These are phyloP conservation scores for Suillus subaureus DNA, from an alignment of 768 basidiomycete genomes.

Conservation along the genomic window DNA sequence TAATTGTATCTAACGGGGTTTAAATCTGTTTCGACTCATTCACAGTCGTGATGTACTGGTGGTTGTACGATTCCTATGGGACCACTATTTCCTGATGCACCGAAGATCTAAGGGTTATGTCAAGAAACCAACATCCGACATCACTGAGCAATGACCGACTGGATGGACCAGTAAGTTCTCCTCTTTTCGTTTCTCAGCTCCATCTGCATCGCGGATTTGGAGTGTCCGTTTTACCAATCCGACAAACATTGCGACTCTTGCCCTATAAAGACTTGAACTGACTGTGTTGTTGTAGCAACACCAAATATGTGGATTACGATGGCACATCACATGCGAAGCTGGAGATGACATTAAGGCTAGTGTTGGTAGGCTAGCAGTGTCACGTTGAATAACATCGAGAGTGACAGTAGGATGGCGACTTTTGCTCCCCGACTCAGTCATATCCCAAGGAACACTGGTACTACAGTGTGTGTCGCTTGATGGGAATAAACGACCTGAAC, in stretches of 20 bases:
- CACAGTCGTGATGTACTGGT: neutral
- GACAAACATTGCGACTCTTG: neutral
- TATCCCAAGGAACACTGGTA: neutral
- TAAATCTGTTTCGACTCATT: neutral
- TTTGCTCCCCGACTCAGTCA: neutral
- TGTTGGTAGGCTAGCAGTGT: neutral
- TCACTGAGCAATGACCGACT: neutral
- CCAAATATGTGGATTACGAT: neutral
- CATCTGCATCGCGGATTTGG: neutral
- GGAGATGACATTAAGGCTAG: neutral
- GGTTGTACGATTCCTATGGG: neutral
- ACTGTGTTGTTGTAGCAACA: neutral
- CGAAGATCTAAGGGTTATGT: neutral
- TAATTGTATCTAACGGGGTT: neutral
- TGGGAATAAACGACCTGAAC: too few species aligned
- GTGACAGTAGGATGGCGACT: neutral
- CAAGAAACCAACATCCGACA: neutral
- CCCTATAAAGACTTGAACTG: neutral
- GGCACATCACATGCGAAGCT: neutral
- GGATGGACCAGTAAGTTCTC: neutral
- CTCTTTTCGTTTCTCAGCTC: neutral
- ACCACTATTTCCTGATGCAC: neutral
- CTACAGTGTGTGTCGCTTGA: neutral
- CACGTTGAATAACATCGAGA: neutral
- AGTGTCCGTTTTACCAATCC: neutral